phyloP scores from a whole-genome alignment of 805 yeast species.

The Lipomyces yamanashiensis region DNA sequence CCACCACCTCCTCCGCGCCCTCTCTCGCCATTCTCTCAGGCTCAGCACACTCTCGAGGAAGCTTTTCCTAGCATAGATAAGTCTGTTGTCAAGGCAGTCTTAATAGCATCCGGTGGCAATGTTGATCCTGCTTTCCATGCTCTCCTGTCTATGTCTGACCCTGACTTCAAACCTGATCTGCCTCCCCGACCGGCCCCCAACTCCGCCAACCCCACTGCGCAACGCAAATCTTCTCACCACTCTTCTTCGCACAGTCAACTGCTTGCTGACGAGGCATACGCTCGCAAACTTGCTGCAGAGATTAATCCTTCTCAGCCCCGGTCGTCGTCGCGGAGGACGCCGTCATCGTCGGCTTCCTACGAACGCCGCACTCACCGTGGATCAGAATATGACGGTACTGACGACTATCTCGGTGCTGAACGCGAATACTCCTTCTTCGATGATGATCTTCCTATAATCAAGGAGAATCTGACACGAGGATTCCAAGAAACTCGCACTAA shows the following conservation, averaged over 20 bases:
- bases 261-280: slow-evolving; percentile 78
- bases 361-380: slow-evolving; percentile 21
- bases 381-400: slow-evolving; percentile 17
- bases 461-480: slow-evolving; percentile 70
- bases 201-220: slow-evolving; percentile 5
- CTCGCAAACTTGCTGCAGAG: slow-evolving; percentile 67
- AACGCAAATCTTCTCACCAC: background rate
- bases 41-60: slow-evolving; percentile 67
- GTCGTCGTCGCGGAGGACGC: slow-evolving; percentile 4
- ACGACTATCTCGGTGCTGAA: slow-evolving; percentile 11
- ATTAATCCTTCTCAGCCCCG: slow-evolving; percentile 13
- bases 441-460: slow-evolving; percentile 56
- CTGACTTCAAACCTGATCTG: slow-evolving; percentile 34
- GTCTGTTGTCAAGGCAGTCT: slow-evolving; percentile 70
- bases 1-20: slow-evolving; percentile 66
- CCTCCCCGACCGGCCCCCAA: slow-evolving; percentile 35
- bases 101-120: slow-evolving; percentile 83
- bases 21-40: slow-evolving; percentile 59
- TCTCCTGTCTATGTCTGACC: slow-evolving; percentile 72
- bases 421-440: slow-evolving; percentile 43
- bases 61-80: slow-evolving; percentile 85
- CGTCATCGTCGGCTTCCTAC: slow-evolving; percentile 12
- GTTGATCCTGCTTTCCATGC: slow-evolving; percentile 90
- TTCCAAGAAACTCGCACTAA: slow-evolving; percentile 79
- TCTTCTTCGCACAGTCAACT: slow-evolving; percentile 49